Conservation (phyloP, 148 eudicot species). For the Dianthus caryophyllus region DNA sequence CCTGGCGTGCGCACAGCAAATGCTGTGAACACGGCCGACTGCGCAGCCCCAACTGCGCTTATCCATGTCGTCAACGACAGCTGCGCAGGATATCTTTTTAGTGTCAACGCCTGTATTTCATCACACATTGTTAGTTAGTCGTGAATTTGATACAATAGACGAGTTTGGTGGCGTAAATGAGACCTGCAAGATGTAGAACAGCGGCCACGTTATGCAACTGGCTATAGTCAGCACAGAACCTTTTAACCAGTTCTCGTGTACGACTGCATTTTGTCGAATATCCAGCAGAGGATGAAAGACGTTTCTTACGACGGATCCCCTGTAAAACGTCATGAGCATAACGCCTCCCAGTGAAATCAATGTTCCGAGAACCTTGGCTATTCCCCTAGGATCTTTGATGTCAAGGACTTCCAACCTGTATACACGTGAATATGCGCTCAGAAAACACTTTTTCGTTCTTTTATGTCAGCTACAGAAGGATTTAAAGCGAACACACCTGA, state of each 20-base stretch:
- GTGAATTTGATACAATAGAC: neutral
- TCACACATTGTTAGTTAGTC: neutral
- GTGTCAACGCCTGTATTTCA: conserved; percentile 49
- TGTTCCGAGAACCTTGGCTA: conserved; percentile 61
- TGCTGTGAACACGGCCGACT: conserved; percentile 57
- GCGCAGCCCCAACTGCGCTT: conserved; percentile 66
- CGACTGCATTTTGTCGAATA: conserved; percentile 30
- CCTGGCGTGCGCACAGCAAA: conserved; percentile 37
- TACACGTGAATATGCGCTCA: neutral
- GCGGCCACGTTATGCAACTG: conserved; percentile 67
- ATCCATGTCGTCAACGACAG: conserved; percentile 71
- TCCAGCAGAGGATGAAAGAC: conserved; percentile 41
- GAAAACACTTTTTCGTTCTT: neutral
- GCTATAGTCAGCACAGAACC: conserved; percentile 53
- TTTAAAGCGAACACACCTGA: conserved; percentile 36
- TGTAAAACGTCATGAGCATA: conserved; percentile 58
- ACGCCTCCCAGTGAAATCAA: conserved; percentile 60
- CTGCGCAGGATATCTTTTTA: conserved; percentile 70
- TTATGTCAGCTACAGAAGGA: neutral
- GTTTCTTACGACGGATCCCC: conserved; percentile 45
- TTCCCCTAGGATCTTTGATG: conserved; percentile 45
- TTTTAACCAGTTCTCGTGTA: conserved; percentile 51
- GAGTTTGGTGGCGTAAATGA: neutral
- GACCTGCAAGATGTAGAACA: conserved; percentile 87
- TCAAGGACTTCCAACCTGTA: conserved; percentile 60